phyloP scores from a whole-genome alignment of 371 early-diverging fungal species.

The Nematocida ausubeli region DNA sequence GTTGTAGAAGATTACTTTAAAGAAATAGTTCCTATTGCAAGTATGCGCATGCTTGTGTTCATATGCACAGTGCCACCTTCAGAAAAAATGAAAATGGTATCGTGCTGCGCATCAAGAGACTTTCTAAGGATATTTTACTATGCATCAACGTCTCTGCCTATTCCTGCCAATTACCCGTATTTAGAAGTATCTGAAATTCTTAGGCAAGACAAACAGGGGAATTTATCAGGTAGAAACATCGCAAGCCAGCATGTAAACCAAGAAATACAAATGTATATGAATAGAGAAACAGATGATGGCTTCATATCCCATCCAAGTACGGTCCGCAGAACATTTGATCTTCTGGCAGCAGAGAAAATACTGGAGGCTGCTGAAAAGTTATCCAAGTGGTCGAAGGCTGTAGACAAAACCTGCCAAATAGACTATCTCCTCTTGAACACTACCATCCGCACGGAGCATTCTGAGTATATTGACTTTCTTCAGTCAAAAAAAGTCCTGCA shows the following conservation, averaged over 20 bases:
- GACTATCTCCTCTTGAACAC: conserved; percentile 9
- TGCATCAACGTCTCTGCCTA: neutral
- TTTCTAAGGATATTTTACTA: conserved; percentile 21
- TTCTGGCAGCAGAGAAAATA: conserved; percentile 23
- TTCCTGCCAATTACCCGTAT: neutral
- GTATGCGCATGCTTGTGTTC: conserved; percentile 13
- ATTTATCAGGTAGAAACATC: neutral
- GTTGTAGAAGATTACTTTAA: conserved; percentile 19
- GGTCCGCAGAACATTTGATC: neutral
- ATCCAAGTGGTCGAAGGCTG: neutral
- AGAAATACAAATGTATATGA: neutral
- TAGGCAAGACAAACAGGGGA: neutral
- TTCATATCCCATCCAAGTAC: neutral
- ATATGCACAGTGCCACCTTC: neutral
- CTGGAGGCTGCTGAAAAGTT: conserved; percentile 14
- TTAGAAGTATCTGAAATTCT: neutral
- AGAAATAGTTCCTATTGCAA: conserved; percentile 6
- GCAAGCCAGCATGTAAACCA: neutral
- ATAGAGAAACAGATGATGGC: neutral
- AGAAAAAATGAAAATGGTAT: neutral
- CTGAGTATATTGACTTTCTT: conserved; percentile 20
- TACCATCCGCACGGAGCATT: neutral
- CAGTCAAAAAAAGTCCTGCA: neutral
- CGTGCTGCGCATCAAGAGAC: conserved; percentile 20
- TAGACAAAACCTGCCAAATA: neutral